Percentiles rank a stretch among this genome's conserved stretches.
Evolutionary conservation across 1,139 yeast species (phyloP).

Genomic region (Fermentozyma sake): DNA sequence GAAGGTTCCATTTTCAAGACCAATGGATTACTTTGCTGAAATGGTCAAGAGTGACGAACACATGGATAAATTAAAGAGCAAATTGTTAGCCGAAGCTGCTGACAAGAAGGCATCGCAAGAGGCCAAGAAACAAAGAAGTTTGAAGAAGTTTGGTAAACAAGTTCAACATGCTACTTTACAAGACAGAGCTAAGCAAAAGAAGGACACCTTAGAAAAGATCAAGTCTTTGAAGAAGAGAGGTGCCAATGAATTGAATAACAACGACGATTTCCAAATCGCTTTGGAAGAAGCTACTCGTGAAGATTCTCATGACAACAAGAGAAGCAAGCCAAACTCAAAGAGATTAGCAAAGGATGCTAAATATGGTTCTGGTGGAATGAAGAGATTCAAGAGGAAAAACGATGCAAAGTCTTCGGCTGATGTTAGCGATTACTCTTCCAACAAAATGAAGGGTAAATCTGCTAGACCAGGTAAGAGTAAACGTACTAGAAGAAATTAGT

Average conservation of each 20-base stretch:
- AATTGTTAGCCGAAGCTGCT: slow-evolving; percentile 80
- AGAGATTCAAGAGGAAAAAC: slow-evolving; percentile 67
- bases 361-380: slow-evolving; percentile 67
- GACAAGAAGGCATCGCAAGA: slow-evolving; percentile 90
- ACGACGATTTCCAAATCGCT: slow-evolving; percentile 66
- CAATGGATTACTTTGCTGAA: slow-evolving; percentile 94
- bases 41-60: slow-evolving; percentile 98
- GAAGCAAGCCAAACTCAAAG: slow-evolving; percentile 58
- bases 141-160: slow-evolving; percentile 96
- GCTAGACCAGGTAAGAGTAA: slow-evolving; percentile 77
- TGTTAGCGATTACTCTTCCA: slow-evolving; percentile 54
- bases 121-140: slow-evolving; percentile 88
- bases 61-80: slow-evolving; percentile 88
- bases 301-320: slow-evolving; percentile 31
- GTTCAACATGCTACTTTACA: slow-evolving; percentile 92
- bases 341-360: slow-evolving; percentile 65
- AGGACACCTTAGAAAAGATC: slow-evolving; percentile 84
- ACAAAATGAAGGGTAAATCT: slow-evolving; percentile 45
- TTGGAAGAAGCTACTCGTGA: slow-evolving; percentile 80
- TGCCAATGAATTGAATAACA: slow-evolving; percentile 62
- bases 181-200: slow-evolving; percentile 92
- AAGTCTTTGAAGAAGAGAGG: slow-evolving; percentile 86
- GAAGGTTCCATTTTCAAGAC: slow-evolving; percentile 86
- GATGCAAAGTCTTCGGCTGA: slow-evolving; percentile 74
- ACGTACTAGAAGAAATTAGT: slow-evolving; percentile 24